Percentiles rank a stretch among this genome's conserved stretches.
Conservation (phyloP, 2,329 filamentous ascomycete genomes). For the Coleophoma eucalyptorum region DNA sequence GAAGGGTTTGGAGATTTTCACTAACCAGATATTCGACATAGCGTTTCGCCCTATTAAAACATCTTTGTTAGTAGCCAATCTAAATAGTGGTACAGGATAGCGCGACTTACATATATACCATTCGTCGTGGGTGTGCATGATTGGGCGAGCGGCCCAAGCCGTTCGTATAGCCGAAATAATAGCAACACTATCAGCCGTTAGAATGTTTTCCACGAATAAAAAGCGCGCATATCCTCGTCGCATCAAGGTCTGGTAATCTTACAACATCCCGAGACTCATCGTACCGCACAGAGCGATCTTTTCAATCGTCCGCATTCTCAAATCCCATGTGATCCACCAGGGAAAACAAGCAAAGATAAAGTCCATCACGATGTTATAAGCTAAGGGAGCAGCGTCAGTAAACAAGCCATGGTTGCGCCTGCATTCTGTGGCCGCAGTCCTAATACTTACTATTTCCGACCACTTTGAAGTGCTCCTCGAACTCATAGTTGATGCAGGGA, state of each 20-base stretch:
- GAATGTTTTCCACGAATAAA: not conserved
- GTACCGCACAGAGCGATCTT: conserved; percentile 46
- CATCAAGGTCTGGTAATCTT: conserved; percentile 8
- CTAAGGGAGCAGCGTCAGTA: conserved; percentile 25
- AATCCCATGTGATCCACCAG: conserved; percentile 43
- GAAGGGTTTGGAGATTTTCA: not conserved
- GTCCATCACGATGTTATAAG: conserved; percentile 51
- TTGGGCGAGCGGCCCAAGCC: conserved; percentile 44
- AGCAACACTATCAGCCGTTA: conserved; percentile 31
- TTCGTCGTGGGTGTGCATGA: conserved; percentile 33
- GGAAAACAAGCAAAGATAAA: conserved; percentile 46
- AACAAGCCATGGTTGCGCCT: conserved; percentile 5
- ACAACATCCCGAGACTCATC: conserved; percentile 47
- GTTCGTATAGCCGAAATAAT: conserved; percentile 43
- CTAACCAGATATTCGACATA: conserved; percentile 37
- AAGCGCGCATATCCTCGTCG: not conserved
- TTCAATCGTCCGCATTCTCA: conserved; percentile 43
- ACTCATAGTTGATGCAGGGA: conserved; percentile 36
- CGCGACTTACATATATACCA: conserved; percentile 39
- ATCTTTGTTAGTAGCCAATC: not conserved
- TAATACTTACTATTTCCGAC: conserved; percentile 42
- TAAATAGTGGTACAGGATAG: conserved; percentile 1
- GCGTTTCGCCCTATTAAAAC: conserved; percentile 33
- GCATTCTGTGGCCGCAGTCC: not conserved
- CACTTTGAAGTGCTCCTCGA: conserved; percentile 41